These are phyloP conservation scores for Teunomyces cretensis DNA, from an alignment of 805 yeast genomes.

Conservation along the genomic window DNA sequence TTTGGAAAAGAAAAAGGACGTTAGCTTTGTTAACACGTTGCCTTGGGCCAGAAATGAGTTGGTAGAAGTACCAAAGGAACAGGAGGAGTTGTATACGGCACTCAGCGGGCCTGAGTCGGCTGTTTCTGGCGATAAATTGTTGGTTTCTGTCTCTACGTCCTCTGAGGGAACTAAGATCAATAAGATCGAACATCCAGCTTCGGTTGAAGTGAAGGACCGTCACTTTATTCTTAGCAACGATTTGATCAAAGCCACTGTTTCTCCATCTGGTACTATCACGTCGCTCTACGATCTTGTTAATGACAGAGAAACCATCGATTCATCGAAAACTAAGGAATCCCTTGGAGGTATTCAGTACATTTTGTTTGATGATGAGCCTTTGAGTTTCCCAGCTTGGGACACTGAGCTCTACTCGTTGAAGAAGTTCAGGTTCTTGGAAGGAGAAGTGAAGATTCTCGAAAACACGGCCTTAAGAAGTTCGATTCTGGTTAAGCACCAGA, in stretches of 20 bases:
- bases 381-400: conserved; percentile 96
- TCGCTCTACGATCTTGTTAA: conserved; percentile 61
- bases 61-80: conserved; percentile 31
- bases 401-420: conserved; percentile 87
- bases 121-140: conserved; percentile 8
- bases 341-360: conserved; percentile 79
- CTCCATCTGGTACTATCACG: conserved; percentile 52
- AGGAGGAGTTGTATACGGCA: conserved; percentile 14
- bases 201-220: conserved; percentile 41
- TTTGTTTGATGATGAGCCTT: conserved; percentile 85
- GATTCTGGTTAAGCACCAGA: conserved; percentile 57
- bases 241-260: conserved; percentile 55
- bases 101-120: conserved; percentile 5
- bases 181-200: conserved; percentile 45
- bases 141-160: conserved; percentile 21
- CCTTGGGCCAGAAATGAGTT: conserved; percentile 63
- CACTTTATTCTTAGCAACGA: conserved; percentile 58
- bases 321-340: conserved; percentile 40
- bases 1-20: neutral
- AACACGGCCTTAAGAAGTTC: conserved; percentile 62
- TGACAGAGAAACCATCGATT: conserved; percentile 64
- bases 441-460: conserved; percentile 43
- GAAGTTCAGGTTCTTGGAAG: conserved; percentile 52
- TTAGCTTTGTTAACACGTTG: conserved; percentile 49
- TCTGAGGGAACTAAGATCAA: conserved; percentile 16